Evolutionary conservation across 441 rosid species (phyloP).

Genomic region (Metrosideros polymorpha): DNA sequence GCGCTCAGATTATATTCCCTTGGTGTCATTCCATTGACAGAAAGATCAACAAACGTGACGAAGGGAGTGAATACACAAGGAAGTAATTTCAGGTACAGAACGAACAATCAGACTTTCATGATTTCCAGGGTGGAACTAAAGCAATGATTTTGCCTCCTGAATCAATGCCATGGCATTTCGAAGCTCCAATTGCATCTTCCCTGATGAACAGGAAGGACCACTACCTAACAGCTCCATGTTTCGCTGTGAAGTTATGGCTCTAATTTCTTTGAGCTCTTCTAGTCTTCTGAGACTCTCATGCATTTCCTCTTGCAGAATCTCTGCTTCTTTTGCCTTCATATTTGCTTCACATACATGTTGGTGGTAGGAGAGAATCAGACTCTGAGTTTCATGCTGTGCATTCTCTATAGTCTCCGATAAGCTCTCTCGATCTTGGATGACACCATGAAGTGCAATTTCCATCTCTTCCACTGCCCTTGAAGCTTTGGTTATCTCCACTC

Average conservation of each 20-base stretch:
- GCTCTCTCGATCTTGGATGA: conserved; percentile 41
- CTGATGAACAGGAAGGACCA: not conserved
- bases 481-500: conserved; percentile 35
- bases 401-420: conserved; percentile 39
- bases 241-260: not conserved
- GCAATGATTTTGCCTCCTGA: not conserved
- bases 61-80: not conserved
- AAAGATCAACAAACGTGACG: not conserved
- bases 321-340: conserved; percentile 42
- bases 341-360: conserved; percentile 42
- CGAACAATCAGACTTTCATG: not conserved
- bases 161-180: not conserved
- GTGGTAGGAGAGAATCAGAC: conserved; percentile 44
- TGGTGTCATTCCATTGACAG: not conserved
- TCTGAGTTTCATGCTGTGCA: conserved; percentile 41
- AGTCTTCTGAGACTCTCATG: not conserved
- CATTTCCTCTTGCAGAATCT: conserved; percentile 37
- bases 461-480: conserved; percentile 30
- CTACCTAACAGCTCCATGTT: not conserved
- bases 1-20: not conserved
- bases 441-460: conserved; percentile 33
- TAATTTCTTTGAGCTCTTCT: not conserved
- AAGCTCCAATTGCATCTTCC: not conserved
- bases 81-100: not conserved
- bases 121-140: not conserved